Evolutionary conservation across 306 rosid species (phyloP), one percentile per base, ranked within the genome.

Genomic region (Malus fusca): DNA sequence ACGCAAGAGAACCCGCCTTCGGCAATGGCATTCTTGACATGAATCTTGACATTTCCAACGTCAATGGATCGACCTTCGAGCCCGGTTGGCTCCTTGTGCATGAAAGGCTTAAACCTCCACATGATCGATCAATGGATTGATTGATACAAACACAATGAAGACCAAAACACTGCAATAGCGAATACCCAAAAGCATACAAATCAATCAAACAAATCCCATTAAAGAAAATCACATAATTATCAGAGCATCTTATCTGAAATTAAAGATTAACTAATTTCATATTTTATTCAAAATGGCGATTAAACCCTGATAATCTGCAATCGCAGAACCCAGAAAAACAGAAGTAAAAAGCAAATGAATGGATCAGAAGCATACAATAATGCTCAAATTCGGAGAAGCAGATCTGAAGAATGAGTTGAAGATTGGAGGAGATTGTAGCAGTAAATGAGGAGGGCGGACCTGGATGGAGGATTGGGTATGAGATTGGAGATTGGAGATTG

Each of bases 1-100:
- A 95, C 98, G 75, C 91, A 92, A 40, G 97, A 95, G 90, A 95
- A 95, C 11, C 99, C 97, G 55, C 99, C 99, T 77, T 95, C 99
- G 10, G 99, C 99, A 74, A 95, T 92, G 81, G 85, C 89, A 76
- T 90, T 95, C 65, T 76, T 82, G 35, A 95, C 85, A 74, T 87
- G 82, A 84, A 95, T 80, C 84, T 92, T 95, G 80, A 95, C 89
- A 82, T 83, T 92, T 12, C 97, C 96, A 77, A 95, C 91, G 66
- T 95, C 99, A 63, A 95, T 68, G 28, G 88, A 71, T 17, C 97
- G 99, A 17, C 97, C 97, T 88, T 95, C 99, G 11, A 95, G 93
- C 44, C 99, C 99, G 51, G 85, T 63, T 59, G 84, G 87, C 62
- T 95, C 99, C 82, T 95, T 95, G 77, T 92, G 99, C 85, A 60